Base-by-base conservation (phyloP, 2,329 filamentous ascomycete genomes). In the Fusarium beomiforme region DNA sequence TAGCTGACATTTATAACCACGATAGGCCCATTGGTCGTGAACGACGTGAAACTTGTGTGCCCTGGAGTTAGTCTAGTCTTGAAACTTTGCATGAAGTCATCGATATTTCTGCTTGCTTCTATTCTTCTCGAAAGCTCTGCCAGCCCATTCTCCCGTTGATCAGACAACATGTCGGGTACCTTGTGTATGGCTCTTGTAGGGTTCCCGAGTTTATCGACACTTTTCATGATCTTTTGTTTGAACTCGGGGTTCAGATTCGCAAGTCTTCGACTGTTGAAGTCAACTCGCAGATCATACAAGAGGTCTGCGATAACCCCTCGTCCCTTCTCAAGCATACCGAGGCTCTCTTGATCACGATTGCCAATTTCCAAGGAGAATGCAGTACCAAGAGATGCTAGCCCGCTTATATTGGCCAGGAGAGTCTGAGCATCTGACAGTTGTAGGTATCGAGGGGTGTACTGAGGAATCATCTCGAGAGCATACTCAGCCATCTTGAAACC, bases 71-170 rank as follows among this genome's bases (percentile, higher is more conserved):
- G 5, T 1, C 47, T 36, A 0, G 36, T 6, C 6, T 33, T 42
- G 3, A 54, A 54, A 3, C 2, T 41, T 6, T 42, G 10, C 29
- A 54, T 31, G 19, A 55, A 54, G 0, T 55, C 46, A 8, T 55
- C 29, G 0, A 59, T 19, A 14, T n/a, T 34, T 6, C 33, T 59
- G 1, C 56, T 55, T 0, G 56, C 56, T 5, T 24, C 19, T 11
- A 59, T 4, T 1, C 46, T 34, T 0, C n/a, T 26, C 3, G 47
- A 7, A n/a, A 59, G 29, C 12, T 34, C 29, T 8, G 14, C 23
- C 1, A 34, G 23, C 1, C 29, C 39, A 6, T 29, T 34, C 12
- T 4, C 4, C 0, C 0, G 4, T 0, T 4, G 16, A 14, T 24
- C 47, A 1, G 31, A 8, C 10, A 3, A 0, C 8, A 1, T 16